Percentiles rank a stretch among this genome's conserved stretches.
These are phyloP conservation scores for Microstegium vimineum DNA, from an alignment of 176 grass and related monocot species.

Conservation along the genomic window DNA sequence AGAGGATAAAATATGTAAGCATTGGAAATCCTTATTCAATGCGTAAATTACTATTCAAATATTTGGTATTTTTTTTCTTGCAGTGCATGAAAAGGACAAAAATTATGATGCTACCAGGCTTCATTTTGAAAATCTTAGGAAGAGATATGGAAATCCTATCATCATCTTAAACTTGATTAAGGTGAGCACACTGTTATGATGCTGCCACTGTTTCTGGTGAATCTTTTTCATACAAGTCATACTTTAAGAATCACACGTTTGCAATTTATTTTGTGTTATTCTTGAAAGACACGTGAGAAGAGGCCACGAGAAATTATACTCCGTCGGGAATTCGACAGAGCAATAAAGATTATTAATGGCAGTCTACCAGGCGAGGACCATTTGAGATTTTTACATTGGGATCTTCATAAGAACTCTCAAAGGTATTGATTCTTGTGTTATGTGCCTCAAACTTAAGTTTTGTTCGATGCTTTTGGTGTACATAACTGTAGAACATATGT, in stretches of 20 bases:
- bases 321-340: slow-evolving; percentile 66
- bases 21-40: neutral
- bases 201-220: neutral
- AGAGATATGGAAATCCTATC: slow-evolving; percentile 89
- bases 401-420: slow-evolving; percentile 84
- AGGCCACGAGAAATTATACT: slow-evolving; percentile 89
- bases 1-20: slow-evolving; percentile 76
- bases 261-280: slow-evolving; percentile 17
- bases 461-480: slow-evolving; percentile 19
- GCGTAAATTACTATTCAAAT: slow-evolving; percentile 1
- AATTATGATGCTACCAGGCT: slow-evolving; percentile 83
- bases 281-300: slow-evolving; percentile 66
- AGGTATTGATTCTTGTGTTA: slow-evolving; percentile 46
- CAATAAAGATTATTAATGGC: slow-evolving; percentile 81
- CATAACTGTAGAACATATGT: slow-evolving; percentile 26
- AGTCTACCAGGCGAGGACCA: slow-evolving; percentile 57
- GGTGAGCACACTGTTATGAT: slow-evolving; percentile 38
- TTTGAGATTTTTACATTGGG: slow-evolving; percentile 94
- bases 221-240: slow-evolving; percentile 10
- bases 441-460: neutral
- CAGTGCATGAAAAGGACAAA: slow-evolving; percentile 66
- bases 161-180: slow-evolving; percentile 98
- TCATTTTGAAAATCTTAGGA: slow-evolving; percentile 94
- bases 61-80: slow-evolving; percentile 2
- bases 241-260: slow-evolving; percentile 15